These are phyloP conservation scores for Trichophyton equinum DNA, from an alignment of 2,329 filamentous ascomycete species.

Conservation along the genomic window DNA sequence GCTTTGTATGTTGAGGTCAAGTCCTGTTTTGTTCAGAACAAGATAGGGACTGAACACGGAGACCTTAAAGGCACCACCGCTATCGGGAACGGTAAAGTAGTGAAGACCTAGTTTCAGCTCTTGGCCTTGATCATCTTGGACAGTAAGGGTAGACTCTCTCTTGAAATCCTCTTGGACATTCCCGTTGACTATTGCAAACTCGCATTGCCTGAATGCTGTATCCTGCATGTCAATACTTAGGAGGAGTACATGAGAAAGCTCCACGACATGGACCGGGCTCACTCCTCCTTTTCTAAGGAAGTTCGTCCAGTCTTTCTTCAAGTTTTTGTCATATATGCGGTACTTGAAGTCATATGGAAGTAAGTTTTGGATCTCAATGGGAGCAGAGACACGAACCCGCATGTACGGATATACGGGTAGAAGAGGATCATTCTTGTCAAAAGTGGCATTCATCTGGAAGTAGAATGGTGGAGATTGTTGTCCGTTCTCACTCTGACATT, in stretches of 20 bases:
- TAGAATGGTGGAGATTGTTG: slow-evolving; percentile 74
- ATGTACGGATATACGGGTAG: slow-evolving; percentile 85
- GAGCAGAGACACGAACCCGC: slow-evolving; percentile 80
- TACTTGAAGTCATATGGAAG: slow-evolving; percentile 98
- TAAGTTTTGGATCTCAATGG: slow-evolving; percentile 86
- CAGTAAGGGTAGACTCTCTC: slow-evolving; percentile 62
- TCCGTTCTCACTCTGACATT: slow-evolving; percentile 74
- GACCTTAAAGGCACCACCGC: slow-evolving; percentile 90
- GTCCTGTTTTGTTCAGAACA: slow-evolving; percentile 84
- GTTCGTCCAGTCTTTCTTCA: slow-evolving; percentile 97
- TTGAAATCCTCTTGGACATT: slow-evolving; percentile 78
- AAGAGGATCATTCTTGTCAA: slow-evolving; percentile 70
- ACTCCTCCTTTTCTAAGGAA: slow-evolving; percentile 93
- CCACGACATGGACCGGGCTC: slow-evolving; percentile 93
- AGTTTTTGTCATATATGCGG: slow-evolving; percentile 96
- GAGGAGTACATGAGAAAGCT: slow-evolving; percentile 82
- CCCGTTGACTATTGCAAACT: slow-evolving; percentile 94
- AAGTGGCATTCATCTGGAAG: slow-evolving; percentile 85
- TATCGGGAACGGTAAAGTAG: slow-evolving; percentile 80
- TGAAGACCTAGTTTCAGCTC: slow-evolving; percentile 73
- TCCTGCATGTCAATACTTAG: slow-evolving; percentile 96
- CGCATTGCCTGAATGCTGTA: slow-evolving; percentile 83
- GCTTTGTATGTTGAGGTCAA: slow-evolving; percentile 75
- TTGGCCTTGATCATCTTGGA: slow-evolving; percentile 75
- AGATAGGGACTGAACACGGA: slow-evolving; percentile 93